phyloP scores from a whole-genome alignment of 2,329 filamentous ascomycete species.

The Aspergillus ochraceus region DNA sequence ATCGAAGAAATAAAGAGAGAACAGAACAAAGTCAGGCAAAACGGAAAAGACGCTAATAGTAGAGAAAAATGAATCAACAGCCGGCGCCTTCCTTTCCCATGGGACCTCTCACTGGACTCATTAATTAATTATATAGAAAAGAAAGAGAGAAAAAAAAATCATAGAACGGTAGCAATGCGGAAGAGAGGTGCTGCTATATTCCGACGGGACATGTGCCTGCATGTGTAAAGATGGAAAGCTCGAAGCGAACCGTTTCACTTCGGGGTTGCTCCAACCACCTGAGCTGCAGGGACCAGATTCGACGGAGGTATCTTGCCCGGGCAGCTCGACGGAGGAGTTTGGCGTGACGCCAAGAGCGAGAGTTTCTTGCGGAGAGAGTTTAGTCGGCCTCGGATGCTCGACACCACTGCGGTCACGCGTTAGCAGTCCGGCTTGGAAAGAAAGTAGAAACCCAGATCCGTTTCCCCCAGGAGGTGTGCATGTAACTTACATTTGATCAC shows the following conservation, averaged over 20 bases:
- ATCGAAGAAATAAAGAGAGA: slow-evolving; percentile 14
- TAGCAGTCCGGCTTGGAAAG: slow-evolving; percentile 14
- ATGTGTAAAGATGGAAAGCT: slow-evolving; percentile 10
- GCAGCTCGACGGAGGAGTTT: slow-evolving; percentile 37
- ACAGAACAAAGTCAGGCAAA: neutral
- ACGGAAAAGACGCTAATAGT: neutral
- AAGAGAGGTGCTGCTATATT: slow-evolving; percentile 9
- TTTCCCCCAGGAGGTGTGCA: neutral
- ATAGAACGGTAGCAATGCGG: slow-evolving; percentile 1
- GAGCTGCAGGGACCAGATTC: slow-evolving; percentile 31
- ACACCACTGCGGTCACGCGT: slow-evolving; percentile 41
- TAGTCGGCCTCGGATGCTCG: slow-evolving; percentile 51
- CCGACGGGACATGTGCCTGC: slow-evolving; percentile 19
- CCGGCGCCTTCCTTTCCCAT: neutral
- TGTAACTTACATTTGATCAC: slow-evolving; percentile 50
- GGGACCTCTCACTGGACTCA: neutral
- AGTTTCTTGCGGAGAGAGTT: slow-evolving; percentile 51
- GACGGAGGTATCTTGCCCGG: slow-evolving; percentile 30
- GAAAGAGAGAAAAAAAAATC: slow-evolving; percentile 5
- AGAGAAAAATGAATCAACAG: slow-evolving; percentile 8
- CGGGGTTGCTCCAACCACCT: slow-evolving; percentile 35
- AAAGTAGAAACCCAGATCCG: neutral
- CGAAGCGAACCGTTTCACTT: slow-evolving; percentile 18
- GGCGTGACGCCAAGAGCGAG: slow-evolving; percentile 48
- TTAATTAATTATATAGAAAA: neutral